These are phyloP conservation scores for Zymoseptoria crescenta DNA, from an alignment of 2,329 filamentous ascomycete species.

Conservation along the genomic window DNA sequence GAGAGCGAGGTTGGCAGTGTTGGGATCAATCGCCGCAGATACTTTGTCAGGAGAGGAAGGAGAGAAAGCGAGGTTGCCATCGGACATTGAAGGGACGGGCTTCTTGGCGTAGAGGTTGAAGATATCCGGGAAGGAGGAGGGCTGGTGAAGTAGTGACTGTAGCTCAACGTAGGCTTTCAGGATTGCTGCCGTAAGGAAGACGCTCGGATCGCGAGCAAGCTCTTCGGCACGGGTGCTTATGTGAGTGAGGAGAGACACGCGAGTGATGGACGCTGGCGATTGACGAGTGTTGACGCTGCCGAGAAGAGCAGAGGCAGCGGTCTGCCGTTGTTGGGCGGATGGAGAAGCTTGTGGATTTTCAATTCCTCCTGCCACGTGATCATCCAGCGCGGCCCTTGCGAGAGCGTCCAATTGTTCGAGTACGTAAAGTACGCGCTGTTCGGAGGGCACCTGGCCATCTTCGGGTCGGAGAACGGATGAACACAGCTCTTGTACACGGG, in stretches of 20 bases:
- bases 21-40: slow-evolving; percentile 59
- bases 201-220: slow-evolving; percentile 63
- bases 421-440: slow-evolving; percentile 27
- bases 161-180: slow-evolving; percentile 68
- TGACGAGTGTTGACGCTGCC: slow-evolving; percentile 36
- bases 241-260: slow-evolving; percentile 32
- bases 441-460: slow-evolving; percentile 18
- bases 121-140: slow-evolving; percentile 69
- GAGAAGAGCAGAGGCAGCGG: slow-evolving; percentile 49
- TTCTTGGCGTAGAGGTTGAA: slow-evolving; percentile 81
- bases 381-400: slow-evolving; percentile 21
- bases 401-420: slow-evolving; percentile 26
- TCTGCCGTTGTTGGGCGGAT: slow-evolving; percentile 17
- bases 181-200: slow-evolving; percentile 69
- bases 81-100: slow-evolving; percentile 55
- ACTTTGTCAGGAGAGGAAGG: slow-evolving; percentile 57
- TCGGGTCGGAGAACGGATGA: slow-evolving; percentile 19
- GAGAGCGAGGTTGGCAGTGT: slow-evolving; percentile 65
- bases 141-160: slow-evolving; percentile 63
- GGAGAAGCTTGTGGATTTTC: neutral
- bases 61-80: slow-evolving; percentile 48
- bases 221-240: slow-evolving; percentile 55
- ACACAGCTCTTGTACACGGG: slow-evolving; percentile 23
- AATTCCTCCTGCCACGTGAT: slow-evolving; percentile 1
- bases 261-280: slow-evolving; percentile 27